Percentiles rank a stretch among this genome's conserved stretches.
Conservation (phyloP, 768 basidiomycete genomes). For the Crassisporium funariophilum region DNA sequence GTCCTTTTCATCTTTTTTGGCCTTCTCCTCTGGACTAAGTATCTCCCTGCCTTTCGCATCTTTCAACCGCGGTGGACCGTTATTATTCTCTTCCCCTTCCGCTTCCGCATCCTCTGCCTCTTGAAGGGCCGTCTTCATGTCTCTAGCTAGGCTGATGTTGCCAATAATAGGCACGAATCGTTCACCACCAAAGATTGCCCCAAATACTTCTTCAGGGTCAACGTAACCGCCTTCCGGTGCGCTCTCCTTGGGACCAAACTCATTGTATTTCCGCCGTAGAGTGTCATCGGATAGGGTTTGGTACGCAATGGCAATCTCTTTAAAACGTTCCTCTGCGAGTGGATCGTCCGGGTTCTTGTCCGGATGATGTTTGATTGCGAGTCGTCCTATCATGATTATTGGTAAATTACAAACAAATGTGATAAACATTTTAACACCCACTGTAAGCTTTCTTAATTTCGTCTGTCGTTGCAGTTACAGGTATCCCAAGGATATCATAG, state of each 20-base stretch:
- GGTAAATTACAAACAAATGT: too few species aligned
- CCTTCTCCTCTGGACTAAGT: conserved; percentile 70
- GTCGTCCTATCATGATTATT: conserved; percentile 53
- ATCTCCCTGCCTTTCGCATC: conserved; percentile 56
- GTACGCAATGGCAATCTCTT: conserved; percentile 87
- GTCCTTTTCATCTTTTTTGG: conserved; percentile 73
- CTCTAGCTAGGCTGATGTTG: conserved; percentile 81
- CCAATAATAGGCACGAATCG: conserved; percentile 87
- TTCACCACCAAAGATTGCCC: conserved; percentile 89
- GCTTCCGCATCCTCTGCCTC: conserved; percentile 77
- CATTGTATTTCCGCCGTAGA: conserved; percentile 85
- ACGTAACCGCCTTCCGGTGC: conserved; percentile 84
- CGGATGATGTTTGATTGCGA: conserved; percentile 90
- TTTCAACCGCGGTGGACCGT: conserved; percentile 39
- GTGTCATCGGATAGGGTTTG: conserved; percentile 80
- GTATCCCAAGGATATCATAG: conserved; percentile 82
- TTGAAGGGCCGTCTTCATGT: conserved; percentile 92
- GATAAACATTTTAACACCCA: conserved; percentile 33
- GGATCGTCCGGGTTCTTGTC: conserved; percentile 93
- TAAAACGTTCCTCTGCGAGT: conserved; percentile 83
- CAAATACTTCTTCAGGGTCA: conserved; percentile 82
- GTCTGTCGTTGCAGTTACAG: conserved; percentile 73
- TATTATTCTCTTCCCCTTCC: conserved; percentile 38
- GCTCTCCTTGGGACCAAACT: conserved; percentile 85
- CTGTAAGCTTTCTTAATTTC: conserved; percentile 94